Evolutionary conservation across 441 rosid genomes (phyloP).

Genomic region (Pelargonium citronellum): DNA sequence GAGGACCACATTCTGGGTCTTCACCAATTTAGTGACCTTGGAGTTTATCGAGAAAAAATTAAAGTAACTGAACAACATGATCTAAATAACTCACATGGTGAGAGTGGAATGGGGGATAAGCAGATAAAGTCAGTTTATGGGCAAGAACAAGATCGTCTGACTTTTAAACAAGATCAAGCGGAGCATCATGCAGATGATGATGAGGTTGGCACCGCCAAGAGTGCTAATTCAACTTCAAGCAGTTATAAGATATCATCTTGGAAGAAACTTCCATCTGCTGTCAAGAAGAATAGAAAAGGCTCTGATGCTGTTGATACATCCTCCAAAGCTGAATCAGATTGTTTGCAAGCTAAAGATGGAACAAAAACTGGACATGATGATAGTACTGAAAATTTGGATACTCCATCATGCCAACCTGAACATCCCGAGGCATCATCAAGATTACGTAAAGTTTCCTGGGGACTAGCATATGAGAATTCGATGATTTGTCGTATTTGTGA

Average conservation of each 20-base stretch:
- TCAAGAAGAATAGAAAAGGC: conserved; percentile 57
- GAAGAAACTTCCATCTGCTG: conserved; percentile 88
- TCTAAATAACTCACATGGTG: conserved; percentile 37
- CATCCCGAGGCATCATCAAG: conserved; percentile 32
- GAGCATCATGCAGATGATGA: conserved; percentile 32
- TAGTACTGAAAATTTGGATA: conserved; percentile 38
- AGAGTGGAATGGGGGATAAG: conserved; percentile 38
- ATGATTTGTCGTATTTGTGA: conserved; percentile 99
- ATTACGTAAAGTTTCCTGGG: conserved; percentile 48
- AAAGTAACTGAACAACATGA: conserved; percentile 53
- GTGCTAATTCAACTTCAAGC: conserved; percentile 66
- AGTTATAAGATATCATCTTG: conserved; percentile 89
- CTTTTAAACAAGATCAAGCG: conserved; percentile 32
- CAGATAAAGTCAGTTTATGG: conserved; percentile 36
- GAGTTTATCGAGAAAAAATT: conserved; percentile 79
- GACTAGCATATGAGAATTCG: conserved; percentile 64
- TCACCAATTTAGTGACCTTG: conserved; percentile 88
- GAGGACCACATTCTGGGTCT: conserved; percentile 69
- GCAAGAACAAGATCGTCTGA: conserved; percentile 29
- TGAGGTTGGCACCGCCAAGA: conserved; percentile 66
- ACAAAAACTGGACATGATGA: conserved; percentile 40
- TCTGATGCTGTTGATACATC: conserved; percentile 38
- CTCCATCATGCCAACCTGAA: conserved; percentile 45
- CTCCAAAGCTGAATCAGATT: conserved; percentile 45
- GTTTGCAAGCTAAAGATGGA: conserved; percentile 32